Base-by-base conservation (phyloP, 2,329 filamentous ascomycete species). In the Geosmithia flava region DNA sequence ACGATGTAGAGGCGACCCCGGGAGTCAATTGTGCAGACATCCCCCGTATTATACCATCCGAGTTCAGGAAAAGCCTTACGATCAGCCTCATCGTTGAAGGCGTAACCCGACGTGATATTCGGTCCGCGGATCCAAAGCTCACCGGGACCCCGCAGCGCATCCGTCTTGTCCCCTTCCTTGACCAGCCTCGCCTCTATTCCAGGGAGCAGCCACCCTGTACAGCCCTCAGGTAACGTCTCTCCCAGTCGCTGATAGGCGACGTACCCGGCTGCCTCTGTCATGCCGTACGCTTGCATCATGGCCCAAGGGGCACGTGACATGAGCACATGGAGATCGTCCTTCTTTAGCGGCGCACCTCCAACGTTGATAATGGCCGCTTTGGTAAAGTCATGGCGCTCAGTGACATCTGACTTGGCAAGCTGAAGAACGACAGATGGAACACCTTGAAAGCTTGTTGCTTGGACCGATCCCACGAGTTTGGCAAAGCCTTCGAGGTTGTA, bases 31-130 rank as follows among this genome's bases (percentile, higher is more conserved):
- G 54, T 61, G 44, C 67, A 69, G 1, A 72, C 63, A 48, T 73
- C 69, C 1, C 70, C 69, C 0, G 70, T 73, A 44, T 67, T 67
- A 47, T 68, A 68, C 68, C 68, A 72, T 0, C 64, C 66, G 3
- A 56, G 46, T 11, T 59, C 50, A 4, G 63, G 62, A 42, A 71
- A 68, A 2, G 57, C 62, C 10, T 61, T 60, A 23, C 56, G 53
- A 20, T 63, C 69, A 1, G 62, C 63, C 30, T 64, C 61, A 3
- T 63, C 57, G 30, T 68, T 63, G 53, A 67, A 65, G 4, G 61
- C 64, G 49, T 71, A 72, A 2, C 68, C 62, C 1, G 53, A 54
- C 4, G 67, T 66, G n/a, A 72, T 63, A 45, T 71, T 69, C 4
- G 68, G 67, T 0, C 67, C 68, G 13, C 65, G 57, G 1, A 71